These are phyloP conservation scores for Pleoardoris graminearum DNA, from an alignment of 2,329 filamentous ascomycete species.

Conservation along the genomic window DNA sequence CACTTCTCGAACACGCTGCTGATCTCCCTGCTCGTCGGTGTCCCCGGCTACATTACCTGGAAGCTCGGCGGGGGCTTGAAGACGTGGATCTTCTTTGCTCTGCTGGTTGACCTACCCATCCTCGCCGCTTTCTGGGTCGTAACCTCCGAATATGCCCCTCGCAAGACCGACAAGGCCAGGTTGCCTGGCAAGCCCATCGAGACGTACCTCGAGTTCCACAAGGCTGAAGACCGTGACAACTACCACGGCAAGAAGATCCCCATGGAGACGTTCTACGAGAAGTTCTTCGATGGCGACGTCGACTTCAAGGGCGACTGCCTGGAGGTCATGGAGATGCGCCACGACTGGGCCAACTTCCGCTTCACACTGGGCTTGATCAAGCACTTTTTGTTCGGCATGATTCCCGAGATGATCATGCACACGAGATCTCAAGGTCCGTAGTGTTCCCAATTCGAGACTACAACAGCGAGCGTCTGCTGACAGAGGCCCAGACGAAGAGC, in stretches of 20 bases:
- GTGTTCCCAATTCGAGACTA: background rate
- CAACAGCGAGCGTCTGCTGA: slow-evolving; percentile 28
- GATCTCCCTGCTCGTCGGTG: slow-evolving; percentile 66
- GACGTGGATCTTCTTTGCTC: slow-evolving; percentile 82
- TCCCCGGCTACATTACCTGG: slow-evolving; percentile 81
- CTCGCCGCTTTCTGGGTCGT: slow-evolving; percentile 81
- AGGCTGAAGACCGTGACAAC: slow-evolving; percentile 61
- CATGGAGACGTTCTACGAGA: slow-evolving; percentile 94
- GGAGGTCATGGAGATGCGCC: slow-evolving; percentile 88
- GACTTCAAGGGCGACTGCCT: slow-evolving; percentile 94
- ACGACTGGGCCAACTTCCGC: slow-evolving; percentile 95
- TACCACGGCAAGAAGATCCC: slow-evolving; percentile 83
- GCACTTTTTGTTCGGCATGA: slow-evolving; percentile 84
- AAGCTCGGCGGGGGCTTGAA: slow-evolving; percentile 83
- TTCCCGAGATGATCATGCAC: slow-evolving; percentile 91
- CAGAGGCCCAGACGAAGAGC: slow-evolving; percentile 77
- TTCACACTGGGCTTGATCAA: slow-evolving; percentile 86
- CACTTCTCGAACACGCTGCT: slow-evolving; percentile 85
- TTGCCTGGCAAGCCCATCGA: slow-evolving; percentile 86
- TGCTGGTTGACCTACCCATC: slow-evolving; percentile 78
- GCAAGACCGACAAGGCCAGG: slow-evolving; percentile 89
- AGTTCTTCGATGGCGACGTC: slow-evolving; percentile 94
- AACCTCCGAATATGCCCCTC: slow-evolving; percentile 78
- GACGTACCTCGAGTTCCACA: slow-evolving; percentile 84
- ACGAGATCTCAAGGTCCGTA: slow-evolving; percentile 77